phyloP scores from a whole-genome alignment of 169 alveolate genomes.

The Eimeria necatrix region DNA sequence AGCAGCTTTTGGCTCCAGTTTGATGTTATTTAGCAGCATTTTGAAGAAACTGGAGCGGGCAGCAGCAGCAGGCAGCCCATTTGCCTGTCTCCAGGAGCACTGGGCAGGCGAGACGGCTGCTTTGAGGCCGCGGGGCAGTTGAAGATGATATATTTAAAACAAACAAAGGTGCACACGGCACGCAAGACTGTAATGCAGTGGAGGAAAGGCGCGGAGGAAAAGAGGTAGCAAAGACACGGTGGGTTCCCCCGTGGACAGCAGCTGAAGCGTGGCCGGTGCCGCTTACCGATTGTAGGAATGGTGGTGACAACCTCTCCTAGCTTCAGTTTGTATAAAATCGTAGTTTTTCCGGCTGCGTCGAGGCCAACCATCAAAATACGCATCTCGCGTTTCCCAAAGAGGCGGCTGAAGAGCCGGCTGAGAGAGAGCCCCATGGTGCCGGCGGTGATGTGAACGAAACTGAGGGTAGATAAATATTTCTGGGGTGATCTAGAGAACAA shows the following conservation, averaged over 20 bases:
- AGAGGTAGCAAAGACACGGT: constrained; percentile 11
- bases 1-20: too few relatives aligned
- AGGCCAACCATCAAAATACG: constrained; percentile 93
- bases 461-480: background rate
- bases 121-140: background rate
- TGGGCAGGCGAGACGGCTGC: constrained; percentile 7
- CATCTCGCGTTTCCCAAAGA: constrained; percentile 96
- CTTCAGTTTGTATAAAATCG: constrained; percentile 97
- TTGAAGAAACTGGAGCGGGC: too few relatives aligned
- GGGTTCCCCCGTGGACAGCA: background rate
- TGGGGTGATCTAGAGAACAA: background rate
- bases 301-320: constrained; percentile 98
- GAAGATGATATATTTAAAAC: background rate
- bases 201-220: background rate
- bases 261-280: constrained; percentile 45
- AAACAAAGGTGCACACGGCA: background rate
- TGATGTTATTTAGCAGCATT: too few relatives aligned
- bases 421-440: constrained; percentile 84
- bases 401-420: constrained; percentile 90
- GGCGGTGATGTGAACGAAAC: constrained; percentile 32
- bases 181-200: background rate
- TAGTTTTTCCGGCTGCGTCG: constrained; percentile 96
- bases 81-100: too few relatives aligned
- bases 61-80: too few relatives aligned
- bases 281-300: constrained; percentile 98